Percentiles rank a stretch among this genome's conserved stretches.
Conservation (phyloP, 1,139 yeast species). For the Yamadazyma siamensis region DNA sequence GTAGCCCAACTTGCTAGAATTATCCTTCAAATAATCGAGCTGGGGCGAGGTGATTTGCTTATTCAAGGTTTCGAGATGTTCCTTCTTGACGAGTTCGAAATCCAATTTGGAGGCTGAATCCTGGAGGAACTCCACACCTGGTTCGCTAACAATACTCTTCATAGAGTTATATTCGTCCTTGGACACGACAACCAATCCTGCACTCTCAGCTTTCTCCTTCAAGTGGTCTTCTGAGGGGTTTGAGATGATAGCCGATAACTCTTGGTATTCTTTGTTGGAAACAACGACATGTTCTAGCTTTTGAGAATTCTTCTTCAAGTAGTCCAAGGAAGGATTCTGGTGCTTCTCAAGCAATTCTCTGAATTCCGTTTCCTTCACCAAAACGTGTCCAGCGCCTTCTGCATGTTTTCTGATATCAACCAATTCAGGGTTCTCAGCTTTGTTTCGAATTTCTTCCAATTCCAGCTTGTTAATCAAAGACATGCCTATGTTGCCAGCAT, state of each 20-base stretch:
- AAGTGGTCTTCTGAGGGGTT: conserved; percentile 36
- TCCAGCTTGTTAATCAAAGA: conserved; percentile 12
- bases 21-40: conserved; percentile 20
- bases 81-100: conserved; percentile 14
- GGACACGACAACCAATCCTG: conserved; percentile 32
- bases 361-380: conserved; percentile 20
- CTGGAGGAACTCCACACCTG: conserved; percentile 18
- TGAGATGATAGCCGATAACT: conserved; percentile 23
- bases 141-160: conserved; percentile 21
- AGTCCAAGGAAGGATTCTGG: conserved; percentile 19
- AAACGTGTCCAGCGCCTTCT: conserved; percentile 11
- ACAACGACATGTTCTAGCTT: conserved; percentile 18
- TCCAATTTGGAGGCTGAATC: conserved; percentile 13
- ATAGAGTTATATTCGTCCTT: conserved; percentile 18
- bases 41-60: conserved; percentile 20
- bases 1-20: conserved; percentile 14
- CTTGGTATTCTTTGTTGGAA: conserved; percentile 20
- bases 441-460: conserved; percentile 11
- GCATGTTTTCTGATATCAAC: conserved; percentile 17
- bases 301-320: conserved; percentile 19
- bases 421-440: conserved; percentile 13
- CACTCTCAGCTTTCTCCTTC: conserved; percentile 28
- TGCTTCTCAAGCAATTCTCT: conserved; percentile 16
- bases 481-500: conserved; percentile 14
- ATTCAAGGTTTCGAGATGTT: conserved; percentile 15